Conservation (phyloP, 805 yeast genomes). For the Kazachstania viticola region DNA sequence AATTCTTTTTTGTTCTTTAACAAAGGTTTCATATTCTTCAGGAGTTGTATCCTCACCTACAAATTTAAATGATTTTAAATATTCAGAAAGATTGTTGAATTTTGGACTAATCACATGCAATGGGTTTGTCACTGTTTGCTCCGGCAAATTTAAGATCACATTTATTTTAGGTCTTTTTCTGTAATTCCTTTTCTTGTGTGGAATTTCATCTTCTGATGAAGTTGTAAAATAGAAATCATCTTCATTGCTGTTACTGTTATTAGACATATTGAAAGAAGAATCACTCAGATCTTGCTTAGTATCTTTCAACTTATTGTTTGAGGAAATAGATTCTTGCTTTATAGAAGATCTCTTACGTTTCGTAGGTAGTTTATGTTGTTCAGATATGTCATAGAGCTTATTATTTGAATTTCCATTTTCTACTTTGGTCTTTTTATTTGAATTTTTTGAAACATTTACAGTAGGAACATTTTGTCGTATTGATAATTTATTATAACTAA, state of each 20-base stretch:
- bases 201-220: conserved; percentile 22
- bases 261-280: too few relatives aligned
- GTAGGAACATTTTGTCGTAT: background rate
- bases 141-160: conserved; percentile 30
- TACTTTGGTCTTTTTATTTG: background rate
- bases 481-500: too few relatives aligned
- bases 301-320: too few relatives aligned
- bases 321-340: background rate
- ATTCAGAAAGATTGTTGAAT: conserved; percentile 31
- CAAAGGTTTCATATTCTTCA: conserved; percentile 50
- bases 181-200: conserved; percentile 6
- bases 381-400: too few relatives aligned
- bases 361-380: background rate
- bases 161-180: conserved; percentile 15
- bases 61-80: conserved; percentile 43
- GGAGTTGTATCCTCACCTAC: conserved; percentile 49
- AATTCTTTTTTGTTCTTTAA: conserved; percentile 40
- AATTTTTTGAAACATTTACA: background rate
- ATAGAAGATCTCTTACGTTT: background rate
- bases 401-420: too few relatives aligned
- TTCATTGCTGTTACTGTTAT: conserved; percentile 5
- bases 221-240: conserved; percentile 22
- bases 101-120: conserved; percentile 39
- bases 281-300: too few relatives aligned
- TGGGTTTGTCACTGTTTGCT: conserved; percentile 49